phyloP scores from a whole-genome alignment of 2,329 filamentous ascomycete genomes.

The Colletotrichum graminicola region DNA sequence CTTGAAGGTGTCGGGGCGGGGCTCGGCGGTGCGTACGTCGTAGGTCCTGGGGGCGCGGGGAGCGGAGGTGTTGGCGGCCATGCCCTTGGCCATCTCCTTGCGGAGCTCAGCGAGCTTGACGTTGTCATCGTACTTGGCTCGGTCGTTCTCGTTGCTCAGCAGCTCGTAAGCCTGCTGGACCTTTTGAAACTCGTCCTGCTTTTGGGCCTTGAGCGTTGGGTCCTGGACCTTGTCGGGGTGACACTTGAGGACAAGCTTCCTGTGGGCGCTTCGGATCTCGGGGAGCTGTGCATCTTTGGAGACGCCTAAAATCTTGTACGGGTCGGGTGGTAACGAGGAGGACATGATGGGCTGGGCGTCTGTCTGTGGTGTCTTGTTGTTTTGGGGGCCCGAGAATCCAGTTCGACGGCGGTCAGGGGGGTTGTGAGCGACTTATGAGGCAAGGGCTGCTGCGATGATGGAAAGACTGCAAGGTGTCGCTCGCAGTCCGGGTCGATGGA shows the following conservation, averaged over 20 bases:
- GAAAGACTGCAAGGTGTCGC: conserved; percentile 28
- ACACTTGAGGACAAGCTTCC: conserved; percentile 87
- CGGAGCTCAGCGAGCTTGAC: conserved; percentile 75
- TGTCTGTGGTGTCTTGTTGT: conserved; percentile 11
- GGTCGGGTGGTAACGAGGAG: conserved; percentile 74
- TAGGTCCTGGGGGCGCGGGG: conserved; percentile 58
- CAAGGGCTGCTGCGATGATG: conserved; percentile 6
- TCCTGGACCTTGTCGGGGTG: conserved; percentile 94
- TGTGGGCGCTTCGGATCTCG: conserved; percentile 83
- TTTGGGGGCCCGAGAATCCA: conserved; percentile 40
- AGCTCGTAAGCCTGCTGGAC: conserved; percentile 95
- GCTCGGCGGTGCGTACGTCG: conserved; percentile 66
- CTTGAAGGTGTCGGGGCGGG: conserved; percentile 58
- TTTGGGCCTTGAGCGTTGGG: conserved; percentile 78
- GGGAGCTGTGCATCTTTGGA: conserved; percentile 76
- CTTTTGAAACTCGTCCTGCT: conserved; percentile 89
- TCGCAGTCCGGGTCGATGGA: conserved; percentile 29
- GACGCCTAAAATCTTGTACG: conserved; percentile 83
- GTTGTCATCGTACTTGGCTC: conserved; percentile 83
- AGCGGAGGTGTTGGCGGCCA: conserved; percentile 57
- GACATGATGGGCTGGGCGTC: conserved; percentile 55
- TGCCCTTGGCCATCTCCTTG: conserved; percentile 61
- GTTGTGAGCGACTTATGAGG: conserved; percentile 10
- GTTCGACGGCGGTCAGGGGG: conserved; percentile 26
- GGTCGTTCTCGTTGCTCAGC: conserved; percentile 80